Evolutionary conservation across 2,329 filamentous ascomycete genomes (phyloP), one percentile per base, ranked within the genome.

Genomic region (Cyphellophora europaea): DNA sequence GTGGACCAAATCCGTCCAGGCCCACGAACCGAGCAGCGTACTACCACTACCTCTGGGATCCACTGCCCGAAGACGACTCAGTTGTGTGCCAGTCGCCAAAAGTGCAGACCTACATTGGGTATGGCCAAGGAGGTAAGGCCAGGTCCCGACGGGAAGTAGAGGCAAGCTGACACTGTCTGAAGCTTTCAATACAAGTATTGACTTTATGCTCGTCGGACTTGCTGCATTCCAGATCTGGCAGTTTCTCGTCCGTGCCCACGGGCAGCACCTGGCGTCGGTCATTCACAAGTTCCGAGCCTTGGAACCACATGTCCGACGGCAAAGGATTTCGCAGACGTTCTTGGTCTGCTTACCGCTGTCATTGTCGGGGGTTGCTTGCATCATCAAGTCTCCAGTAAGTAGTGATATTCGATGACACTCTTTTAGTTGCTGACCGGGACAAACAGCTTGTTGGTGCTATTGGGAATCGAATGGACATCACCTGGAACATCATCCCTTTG

Each of bases 11-110:
- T 40, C 53, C 54, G 0, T 57, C 57, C 28, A 44, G 37, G 6
- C 28, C 36, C n/a, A 27, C 45, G 3, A 35, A 59, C 33, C 46
- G 56, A 12, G 40, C 53, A 4, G 34, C 43, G 19, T 59, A 57
- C 30, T 59, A 59, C 35, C 52, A 59, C 27, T 59, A 58, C 19
- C 57, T 58, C 54, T 59, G 56, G 56, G 56, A 56, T 40, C 48
- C 52, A 5, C 41, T 56, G 2, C 56, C 56, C 5, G 28, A 38
- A 6, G 52, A 58, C 40, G 52, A 53, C 3, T 58, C 56, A 1
- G 54, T 58, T 3, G 42, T 38, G 8, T 59, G 56, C 19, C 56
- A 59, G 40, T 49, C 48, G 5, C 53, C 54, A 1, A 18, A 30
- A 10, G 52, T 59, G 5, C 56, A 59, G 25, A 55, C 51, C 0